These are phyloP conservation scores for Sisymbrium irio DNA, from an alignment of 345 rosid species.

Conservation along the genomic window DNA sequence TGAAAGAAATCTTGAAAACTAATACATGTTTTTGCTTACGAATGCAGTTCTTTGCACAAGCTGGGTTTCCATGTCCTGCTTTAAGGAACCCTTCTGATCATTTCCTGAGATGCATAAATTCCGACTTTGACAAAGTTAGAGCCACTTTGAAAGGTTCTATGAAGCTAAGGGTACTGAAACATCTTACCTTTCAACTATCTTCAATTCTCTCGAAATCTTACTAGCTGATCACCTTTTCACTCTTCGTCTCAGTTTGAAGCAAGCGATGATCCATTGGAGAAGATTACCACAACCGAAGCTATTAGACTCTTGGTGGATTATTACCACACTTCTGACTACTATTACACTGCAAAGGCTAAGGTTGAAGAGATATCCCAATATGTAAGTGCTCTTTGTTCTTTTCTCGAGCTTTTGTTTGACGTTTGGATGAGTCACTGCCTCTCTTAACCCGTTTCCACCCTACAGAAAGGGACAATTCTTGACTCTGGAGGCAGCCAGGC, in stretches of 20 bases:
- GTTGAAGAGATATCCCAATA: constrained; percentile 83
- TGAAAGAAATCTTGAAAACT: not conserved
- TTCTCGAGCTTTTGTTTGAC: not conserved
- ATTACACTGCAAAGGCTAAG: constrained; percentile 56
- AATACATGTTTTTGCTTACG: not conserved
- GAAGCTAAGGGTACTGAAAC: constrained; percentile 61
- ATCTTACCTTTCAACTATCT: not conserved
- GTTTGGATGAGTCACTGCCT: not conserved
- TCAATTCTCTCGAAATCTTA: not conserved
- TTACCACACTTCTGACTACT: constrained; percentile 68
- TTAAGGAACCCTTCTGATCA: constrained; percentile 96
- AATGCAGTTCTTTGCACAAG: constrained; percentile 88
- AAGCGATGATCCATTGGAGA: constrained; percentile 79
- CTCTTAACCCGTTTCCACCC: not conserved
- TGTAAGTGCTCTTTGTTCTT: constrained; percentile 46
- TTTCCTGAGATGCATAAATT: constrained; percentile 85
- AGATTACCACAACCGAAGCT: constrained; percentile 83
- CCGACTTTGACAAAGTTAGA: constrained; percentile 94
- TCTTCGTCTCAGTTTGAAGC: constrained; percentile 51
- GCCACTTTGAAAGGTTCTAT: constrained; percentile 91
- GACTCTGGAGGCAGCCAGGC: constrained; percentile 96
- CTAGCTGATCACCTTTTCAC: constrained; percentile 12
- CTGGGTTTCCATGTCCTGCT: constrained; percentile 95
- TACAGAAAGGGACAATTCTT: constrained; percentile 88
- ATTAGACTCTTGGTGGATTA: constrained; percentile 56